Conservation (phyloP, 352 stramenopile genomes). For the Globisporangium lucens region DNA sequence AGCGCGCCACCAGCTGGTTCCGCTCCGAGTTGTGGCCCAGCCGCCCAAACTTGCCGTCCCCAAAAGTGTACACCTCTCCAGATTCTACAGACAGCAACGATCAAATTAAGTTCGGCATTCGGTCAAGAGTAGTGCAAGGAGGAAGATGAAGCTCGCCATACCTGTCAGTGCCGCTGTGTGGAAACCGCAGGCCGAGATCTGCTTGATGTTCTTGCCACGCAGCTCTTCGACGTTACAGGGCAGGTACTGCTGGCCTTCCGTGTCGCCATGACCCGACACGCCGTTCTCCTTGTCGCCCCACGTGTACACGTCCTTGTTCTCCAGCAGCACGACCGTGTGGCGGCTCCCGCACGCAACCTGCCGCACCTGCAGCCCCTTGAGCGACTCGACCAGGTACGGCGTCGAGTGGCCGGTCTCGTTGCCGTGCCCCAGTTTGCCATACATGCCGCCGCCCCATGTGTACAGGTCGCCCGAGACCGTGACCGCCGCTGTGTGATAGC, state of each 20-base stretch:
- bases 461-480: conserved; percentile 93
- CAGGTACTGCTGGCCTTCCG: conserved; percentile 94
- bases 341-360: conserved; percentile 94
- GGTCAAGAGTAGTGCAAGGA: background rate
- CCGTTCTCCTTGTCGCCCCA: conserved; percentile 97
- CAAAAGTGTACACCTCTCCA: conserved; percentile 93
- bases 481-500: conserved; percentile 95
- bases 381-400: conserved; percentile 91
- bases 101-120: background rate
- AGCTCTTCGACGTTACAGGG: conserved; percentile 89
- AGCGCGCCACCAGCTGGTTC: conserved; percentile 71
- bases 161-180: conserved; percentile 77
- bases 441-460: conserved; percentile 95
- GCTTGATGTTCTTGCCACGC: conserved; percentile 80
- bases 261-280: conserved; percentile 93
- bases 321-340: conserved; percentile 91
- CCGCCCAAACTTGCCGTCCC: conserved; percentile 89
- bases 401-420: conserved; percentile 94
- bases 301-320: conserved; percentile 89
- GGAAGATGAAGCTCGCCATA: conserved; percentile 14
- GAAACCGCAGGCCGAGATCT: conserved; percentile 88
- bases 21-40: conserved; percentile 83
- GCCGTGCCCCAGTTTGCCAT: conserved; percentile 91
- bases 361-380: conserved; percentile 88
- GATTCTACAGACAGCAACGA: conserved; percentile 36